Base-by-base conservation (phyloP, 106 monocot species). In the Hemerocallis citrina region DNA sequence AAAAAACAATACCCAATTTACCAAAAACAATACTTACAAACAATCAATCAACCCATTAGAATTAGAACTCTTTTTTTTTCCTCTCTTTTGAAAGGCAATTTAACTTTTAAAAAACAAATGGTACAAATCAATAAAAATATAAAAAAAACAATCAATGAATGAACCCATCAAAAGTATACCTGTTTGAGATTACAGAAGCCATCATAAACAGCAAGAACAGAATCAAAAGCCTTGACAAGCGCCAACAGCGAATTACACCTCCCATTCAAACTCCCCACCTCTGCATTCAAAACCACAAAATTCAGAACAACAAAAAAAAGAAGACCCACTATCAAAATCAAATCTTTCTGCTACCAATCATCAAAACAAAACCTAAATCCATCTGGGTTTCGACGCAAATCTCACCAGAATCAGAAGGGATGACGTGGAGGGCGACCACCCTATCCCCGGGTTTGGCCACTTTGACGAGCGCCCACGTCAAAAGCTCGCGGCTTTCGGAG, bases 171-270 rank as follows among this genome's bases (percentile, higher is more conserved):
- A n/a, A n/a, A n/a, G n/a, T n/a, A n/a, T n/a, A 84, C 83, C 80
- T 81, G 85, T 62, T 81, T 85, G 24, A 85, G 64, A 31, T 85
- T 76, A 59, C 85, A 85, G 74, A 85, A 85, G 0, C 85, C 85
- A 54, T 81, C 77, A 69, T 85, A 85, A 35, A 74, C 85, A 36
- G 70, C 66, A 3, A 85, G 71, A 57, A 81, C 57, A 44, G 76
- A 63, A 21, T 85, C 69, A 27, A 85, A 80, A 15, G 52, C 70
- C 47, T 77, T 66, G 25, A 66, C 68, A 37, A 79, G 51, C 11
- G 76, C 66, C 34, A 84, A 25, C 50, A 75, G 27, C 37, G 71
- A 65, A 19, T 74, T 39, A 13, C 62, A 46, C 15, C 55, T 60
- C 51, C 62, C 51, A 40, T 50, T 43, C n/a, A 65, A n/a, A n/a